Conservation (phyloP, 176 grass and related monocot genomes). For the Musa schizocarpa region DNA sequence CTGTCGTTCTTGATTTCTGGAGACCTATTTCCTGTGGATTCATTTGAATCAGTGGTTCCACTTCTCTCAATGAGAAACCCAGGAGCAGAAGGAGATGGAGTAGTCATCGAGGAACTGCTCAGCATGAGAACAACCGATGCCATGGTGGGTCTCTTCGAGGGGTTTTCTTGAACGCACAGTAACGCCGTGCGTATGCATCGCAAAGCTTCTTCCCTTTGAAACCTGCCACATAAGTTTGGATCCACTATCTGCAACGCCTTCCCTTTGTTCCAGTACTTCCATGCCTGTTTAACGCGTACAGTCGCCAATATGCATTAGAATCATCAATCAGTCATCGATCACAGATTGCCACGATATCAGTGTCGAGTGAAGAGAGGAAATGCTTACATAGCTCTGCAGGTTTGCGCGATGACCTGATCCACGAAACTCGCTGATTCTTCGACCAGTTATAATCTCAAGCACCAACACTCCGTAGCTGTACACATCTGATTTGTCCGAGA, state of each 20-base stretch:
- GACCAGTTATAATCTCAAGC: constrained; percentile 21
- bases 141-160: constrained; percentile 10
- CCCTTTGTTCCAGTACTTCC: constrained; percentile 6
- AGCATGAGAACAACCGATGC: constrained; percentile 19
- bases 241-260: constrained; percentile 9
- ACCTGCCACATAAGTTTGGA: constrained; percentile 10
- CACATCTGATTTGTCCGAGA: constrained; percentile 26
- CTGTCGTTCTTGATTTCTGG: background rate
- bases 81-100: constrained; percentile 2
- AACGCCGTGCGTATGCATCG: constrained; percentile 23
- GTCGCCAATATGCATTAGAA: background rate
- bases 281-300: constrained; percentile 9
- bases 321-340: background rate
- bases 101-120: background rate
- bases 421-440: constrained; percentile 1
- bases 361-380: background rate
- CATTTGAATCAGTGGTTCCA: background rate
- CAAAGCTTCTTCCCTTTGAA: constrained; percentile 13
- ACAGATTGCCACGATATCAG: background rate
- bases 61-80: background rate
- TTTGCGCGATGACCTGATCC: constrained; percentile 6
- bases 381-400: constrained; percentile 16
- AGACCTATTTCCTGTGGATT: background rate
- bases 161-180: constrained; percentile 18
- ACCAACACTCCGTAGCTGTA: constrained; percentile 22